Evolutionary conservation across 768 basidiomycete genomes (phyloP), one percentile per base, ranked within the genome.

Genomic region (Dendrothele bispora): DNA sequence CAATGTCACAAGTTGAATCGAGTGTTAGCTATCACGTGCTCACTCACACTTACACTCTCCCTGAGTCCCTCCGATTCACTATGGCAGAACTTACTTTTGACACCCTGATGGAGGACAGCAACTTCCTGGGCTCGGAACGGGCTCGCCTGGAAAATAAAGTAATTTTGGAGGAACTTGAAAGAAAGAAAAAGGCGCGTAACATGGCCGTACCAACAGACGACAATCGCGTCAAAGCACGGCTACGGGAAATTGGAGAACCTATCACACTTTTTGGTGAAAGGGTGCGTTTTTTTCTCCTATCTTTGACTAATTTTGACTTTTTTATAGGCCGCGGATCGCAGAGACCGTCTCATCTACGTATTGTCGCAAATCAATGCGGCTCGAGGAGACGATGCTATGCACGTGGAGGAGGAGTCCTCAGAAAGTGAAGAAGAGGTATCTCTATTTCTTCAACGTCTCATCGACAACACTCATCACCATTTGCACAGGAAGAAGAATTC

Each of bases 201-300:
- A 81, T 98, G 70, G 97, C 95, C 6, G 93, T 98, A 8, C 97
- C 97, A 7, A 99, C 97, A 6, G 95, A 98, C 67, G 97, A 98
- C 67, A 88, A 83, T 60, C 86, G 88, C 55, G 97, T 99, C 59
- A 88, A 88, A 62, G 84, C 86, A 30, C 78, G 91, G 48, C 75
- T 99, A 49, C 77, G 97, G 48, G 92, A 95, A 69, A 85, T 97
- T 57, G 95, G 92, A 30, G 92, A 99, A 65, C 97, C 97, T 30
- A 95, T 98, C 60, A 98, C 95, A 5, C 77, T 98, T 22, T 99
- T 98, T 57, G 97, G 95, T 54, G 97, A 98, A 80, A 85, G 93
- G 50, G 94, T 97, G 61, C 65, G 91, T 37, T 34, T 25, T 43
- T 40, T 50, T n/a, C 39, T 34, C 34, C 12, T 39, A 34, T 46